Evolutionary conservation across 257 asterid genomes (phyloP), one percentile per base, ranked within the genome.

Genomic region (Forsythia suspensa): DNA sequence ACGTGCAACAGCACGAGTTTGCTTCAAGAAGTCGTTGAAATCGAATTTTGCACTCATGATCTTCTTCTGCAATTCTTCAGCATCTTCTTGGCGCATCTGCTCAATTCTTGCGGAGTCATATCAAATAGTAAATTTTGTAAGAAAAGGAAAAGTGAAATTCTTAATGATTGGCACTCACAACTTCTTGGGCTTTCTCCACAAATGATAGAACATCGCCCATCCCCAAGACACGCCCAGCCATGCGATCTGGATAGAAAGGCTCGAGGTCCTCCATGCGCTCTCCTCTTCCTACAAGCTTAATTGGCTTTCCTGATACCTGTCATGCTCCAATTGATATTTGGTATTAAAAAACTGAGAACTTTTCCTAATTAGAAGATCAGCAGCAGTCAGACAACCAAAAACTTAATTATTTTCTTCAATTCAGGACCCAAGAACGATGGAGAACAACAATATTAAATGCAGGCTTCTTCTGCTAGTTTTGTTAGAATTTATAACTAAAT

Each of bases 231-330:
- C 99, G 99, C 20, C 98, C 97, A 1, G 99, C 97, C 99, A 95
- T 95, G 51, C 99, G 96, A 80, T 95, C 97, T 67, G 99, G 99
- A 76, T 95, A 95, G 87, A 95, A 95, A 78, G 98, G 99, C 85
- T 95, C 99, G 59, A 95, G 99, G 86, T 95, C 99, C 86, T 95
- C 99, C 97, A 95, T 90, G 41, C 93, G 94, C 84, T 93, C 99
- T 69, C 99, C 99, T 82, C 99, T 88, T 86, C 99, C 99, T n/a
- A 95, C 99, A 29, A 95, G 97, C 90, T 95, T 95, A 84, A 95
- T 92, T 80, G 99, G 99, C 91, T 93, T 93, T 78, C 99, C 99
- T 8, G 99, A 95, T 76, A 95, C 98, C 98, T 95, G 90, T 70
- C 78, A 79, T 73, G 24, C 70, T 46, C 74, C 72, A 79, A 72